phyloP scores from a whole-genome alignment of 768 basidiomycete genomes.

The Boletus rubropictus region DNA sequence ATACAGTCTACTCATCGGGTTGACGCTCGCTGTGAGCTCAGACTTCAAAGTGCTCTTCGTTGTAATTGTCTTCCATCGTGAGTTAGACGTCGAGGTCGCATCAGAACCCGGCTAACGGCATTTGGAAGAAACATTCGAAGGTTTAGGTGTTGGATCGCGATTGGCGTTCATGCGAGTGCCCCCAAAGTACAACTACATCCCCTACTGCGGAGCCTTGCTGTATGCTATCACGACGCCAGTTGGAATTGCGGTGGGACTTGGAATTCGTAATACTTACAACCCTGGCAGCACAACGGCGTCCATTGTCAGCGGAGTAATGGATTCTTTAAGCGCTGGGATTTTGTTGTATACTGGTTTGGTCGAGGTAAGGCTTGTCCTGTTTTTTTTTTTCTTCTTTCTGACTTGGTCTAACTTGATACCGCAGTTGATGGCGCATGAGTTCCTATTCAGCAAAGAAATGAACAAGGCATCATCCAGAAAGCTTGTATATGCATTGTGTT shows the following conservation, averaged over 20 bases:
- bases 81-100: slow-evolving; percentile 28
- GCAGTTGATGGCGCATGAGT: slow-evolving; percentile 88
- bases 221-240: slow-evolving; percentile 81
- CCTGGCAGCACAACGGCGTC: slow-evolving; percentile 68
- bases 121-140: slow-evolving; percentile 81
- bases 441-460: slow-evolving; percentile 86
- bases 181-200: slow-evolving; percentile 47
- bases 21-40: slow-evolving; percentile 86
- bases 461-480: slow-evolving; percentile 58
- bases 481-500: slow-evolving; percentile 67
- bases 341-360: slow-evolving; percentile 83
- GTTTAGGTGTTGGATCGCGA: slow-evolving; percentile 87
- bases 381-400: background rate
- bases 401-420: slow-evolving; percentile 1
- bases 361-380: slow-evolving; percentile 44
- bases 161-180: slow-evolving; percentile 71
- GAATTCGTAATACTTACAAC: slow-evolving; percentile 73
- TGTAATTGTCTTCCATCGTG: slow-evolving; percentile 89
- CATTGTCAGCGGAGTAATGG: slow-evolving; percentile 81
- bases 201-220: slow-evolving; percentile 52
- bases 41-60: slow-evolving; percentile 82
- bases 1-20: slow-evolving; percentile 71
- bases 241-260: slow-evolving; percentile 83
- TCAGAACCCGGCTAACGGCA: background rate
- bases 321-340: slow-evolving; percentile 82